phyloP scores from a whole-genome alignment of 2,329 filamentous ascomycete genomes.

The Cercospora sp. region DNA sequence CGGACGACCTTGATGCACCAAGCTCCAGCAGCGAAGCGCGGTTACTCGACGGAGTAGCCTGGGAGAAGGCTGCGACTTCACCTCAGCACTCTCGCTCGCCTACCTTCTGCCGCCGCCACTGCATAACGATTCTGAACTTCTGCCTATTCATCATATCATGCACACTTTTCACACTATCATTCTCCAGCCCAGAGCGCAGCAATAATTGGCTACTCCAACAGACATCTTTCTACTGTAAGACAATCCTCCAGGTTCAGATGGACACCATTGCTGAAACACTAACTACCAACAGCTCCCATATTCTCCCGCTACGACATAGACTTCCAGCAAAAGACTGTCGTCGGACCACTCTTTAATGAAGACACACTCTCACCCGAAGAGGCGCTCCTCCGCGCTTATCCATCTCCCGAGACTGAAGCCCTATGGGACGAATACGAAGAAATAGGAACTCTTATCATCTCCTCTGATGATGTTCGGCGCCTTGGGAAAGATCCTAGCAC shows the following conservation, averaged over 20 bases:
- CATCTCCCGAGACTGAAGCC: background rate
- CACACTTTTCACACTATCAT: background rate
- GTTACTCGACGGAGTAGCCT: background rate
- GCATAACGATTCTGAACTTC: background rate
- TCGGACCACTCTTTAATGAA: constrained; percentile 9
- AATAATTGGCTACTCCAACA: constrained; percentile 1
- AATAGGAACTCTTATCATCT: constrained; percentile 1
- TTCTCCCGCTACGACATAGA: constrained; percentile 6
- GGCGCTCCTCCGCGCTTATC: background rate
- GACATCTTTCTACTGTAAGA: constrained; percentile 5
- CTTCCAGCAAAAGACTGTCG: background rate
- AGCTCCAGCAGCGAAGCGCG: background rate
- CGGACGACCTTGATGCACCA: background rate
- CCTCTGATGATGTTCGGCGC: background rate
- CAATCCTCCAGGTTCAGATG: background rate
- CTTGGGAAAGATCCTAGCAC: background rate
- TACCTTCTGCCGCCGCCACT: background rate
- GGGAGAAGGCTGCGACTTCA: constrained; percentile 2
- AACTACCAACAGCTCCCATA: background rate
- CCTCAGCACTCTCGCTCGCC: background rate
- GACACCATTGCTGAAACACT: background rate
- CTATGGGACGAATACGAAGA: constrained; percentile 3
- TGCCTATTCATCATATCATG: constrained; percentile 1
- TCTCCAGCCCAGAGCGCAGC: background rate
- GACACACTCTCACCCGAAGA: background rate